Percentiles rank a stretch among this genome's conserved stretches.
These are phyloP conservation scores for Coemansia sp. DNA, from an alignment of 192 early-diverging fungal genomes.

Conservation along the genomic window DNA sequence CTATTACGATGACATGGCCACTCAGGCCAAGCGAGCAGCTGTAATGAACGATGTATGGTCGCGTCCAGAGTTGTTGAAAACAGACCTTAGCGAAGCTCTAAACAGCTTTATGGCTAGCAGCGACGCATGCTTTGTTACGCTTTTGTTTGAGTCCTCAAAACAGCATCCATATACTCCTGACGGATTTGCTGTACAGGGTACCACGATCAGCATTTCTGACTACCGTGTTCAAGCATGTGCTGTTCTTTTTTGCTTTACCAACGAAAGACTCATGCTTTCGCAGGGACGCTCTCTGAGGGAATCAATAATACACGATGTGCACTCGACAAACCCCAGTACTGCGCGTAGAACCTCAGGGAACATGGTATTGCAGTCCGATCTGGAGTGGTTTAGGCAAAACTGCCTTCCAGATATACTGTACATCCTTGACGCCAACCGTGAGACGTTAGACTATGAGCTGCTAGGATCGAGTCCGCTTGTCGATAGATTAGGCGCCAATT, in stretches of 20 bases:
- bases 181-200: constrained; percentile 43
- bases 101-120: constrained; percentile 33
- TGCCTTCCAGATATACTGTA: constrained; percentile 49
- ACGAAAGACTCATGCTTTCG: constrained; percentile 29
- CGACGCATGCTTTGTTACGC: constrained; percentile 50
- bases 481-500: constrained; percentile 23
- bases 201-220: constrained; percentile 37
- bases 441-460: constrained; percentile 41
- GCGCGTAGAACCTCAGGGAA: neutral
- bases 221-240: constrained; percentile 51
- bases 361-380: constrained; percentile 22
- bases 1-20: constrained; percentile 29
- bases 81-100: constrained; percentile 28
- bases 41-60: constrained; percentile 42
- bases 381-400: constrained; percentile 54
- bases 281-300: constrained; percentile 25
- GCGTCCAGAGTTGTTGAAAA: constrained; percentile 25
- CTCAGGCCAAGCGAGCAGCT: constrained; percentile 14
- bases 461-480: constrained; percentile 47
- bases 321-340: constrained; percentile 10
- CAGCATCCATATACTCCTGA: constrained; percentile 35
- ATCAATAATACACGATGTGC: constrained; percentile 34
- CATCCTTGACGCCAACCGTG: constrained; percentile 27
- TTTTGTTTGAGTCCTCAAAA: constrained; percentile 51
- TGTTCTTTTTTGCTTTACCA: constrained; percentile 43